phyloP scores from a whole-genome alignment of 768 basidiomycete genomes.

The Tricholoma matsutake region DNA sequence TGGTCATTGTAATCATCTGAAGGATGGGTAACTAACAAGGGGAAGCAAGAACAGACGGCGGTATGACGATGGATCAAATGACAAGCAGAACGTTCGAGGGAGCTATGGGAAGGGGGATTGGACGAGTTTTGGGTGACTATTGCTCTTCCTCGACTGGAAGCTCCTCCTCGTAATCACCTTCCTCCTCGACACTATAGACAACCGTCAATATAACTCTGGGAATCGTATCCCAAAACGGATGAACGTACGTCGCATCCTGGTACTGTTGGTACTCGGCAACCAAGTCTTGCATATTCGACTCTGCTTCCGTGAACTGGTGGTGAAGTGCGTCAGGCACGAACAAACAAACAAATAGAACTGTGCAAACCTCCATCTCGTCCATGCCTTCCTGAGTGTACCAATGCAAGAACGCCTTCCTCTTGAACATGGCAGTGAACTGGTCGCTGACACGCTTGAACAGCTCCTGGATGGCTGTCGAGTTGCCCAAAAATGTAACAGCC shows the following conservation, averaged over 20 bases:
- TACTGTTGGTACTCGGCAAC: constrained; percentile 98
- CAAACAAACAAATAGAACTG: background rate
- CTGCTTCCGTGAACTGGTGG: constrained; percentile 88
- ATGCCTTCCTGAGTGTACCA: constrained; percentile 99
- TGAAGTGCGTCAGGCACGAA: constrained; percentile 6
- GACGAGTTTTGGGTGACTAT: constrained; percentile 20
- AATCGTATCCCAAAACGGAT: background rate
- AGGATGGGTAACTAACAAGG: constrained; percentile 11
- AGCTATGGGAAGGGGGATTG: constrained; percentile 14
- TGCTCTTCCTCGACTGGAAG: constrained; percentile 57
- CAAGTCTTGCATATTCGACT: constrained; percentile 99
- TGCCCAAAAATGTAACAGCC: constrained; percentile 97
- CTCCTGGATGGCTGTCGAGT: constrained; percentile 96
- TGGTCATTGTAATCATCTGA: constrained; percentile 14
- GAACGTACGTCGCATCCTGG: constrained; percentile 86
- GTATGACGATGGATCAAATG: too few species aligned
- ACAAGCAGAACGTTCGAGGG: constrained; percentile 13
- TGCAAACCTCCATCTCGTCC: constrained; percentile 89
- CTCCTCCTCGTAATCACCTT: constrained; percentile 88
- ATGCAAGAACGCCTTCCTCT: constrained; percentile 97
- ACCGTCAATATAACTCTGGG: background rate
- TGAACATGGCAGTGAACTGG: constrained; percentile 99
- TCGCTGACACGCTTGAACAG: constrained; percentile 98
- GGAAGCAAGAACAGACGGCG: background rate
- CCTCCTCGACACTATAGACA: constrained; percentile 69